Evolutionary conservation across 805 yeast species (phyloP).

Genomic region (Komagataella pastoris): DNA sequence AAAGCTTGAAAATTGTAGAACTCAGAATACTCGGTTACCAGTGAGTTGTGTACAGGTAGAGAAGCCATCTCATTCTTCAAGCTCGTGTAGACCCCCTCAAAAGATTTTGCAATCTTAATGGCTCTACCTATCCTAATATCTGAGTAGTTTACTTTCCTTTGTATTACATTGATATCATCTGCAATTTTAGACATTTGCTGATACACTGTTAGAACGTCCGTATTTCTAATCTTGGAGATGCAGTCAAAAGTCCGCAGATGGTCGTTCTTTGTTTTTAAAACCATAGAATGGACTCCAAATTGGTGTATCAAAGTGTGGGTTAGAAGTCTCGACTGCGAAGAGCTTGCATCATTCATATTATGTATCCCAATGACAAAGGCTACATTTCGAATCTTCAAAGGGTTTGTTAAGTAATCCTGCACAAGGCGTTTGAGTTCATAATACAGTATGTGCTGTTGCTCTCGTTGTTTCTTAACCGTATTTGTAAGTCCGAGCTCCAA

Average conservation of each 20-base stretch:
- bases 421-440: conserved; percentile 51
- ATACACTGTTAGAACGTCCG: background rate
- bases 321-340: background rate
- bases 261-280: background rate
- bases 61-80: background rate
- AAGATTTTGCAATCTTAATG: background rate
- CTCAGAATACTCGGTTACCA: background rate
- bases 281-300: background rate
- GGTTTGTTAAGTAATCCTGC: conserved; percentile 59
- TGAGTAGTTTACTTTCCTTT: background rate
- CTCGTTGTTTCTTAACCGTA: conserved; percentile 8
- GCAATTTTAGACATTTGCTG: background rate
- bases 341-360: background rate
- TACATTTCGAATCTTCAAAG: conserved; percentile 26
- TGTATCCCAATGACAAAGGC: conserved; percentile 20
- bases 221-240: background rate
- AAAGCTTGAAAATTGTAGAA: background rate
- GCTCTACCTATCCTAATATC: background rate
- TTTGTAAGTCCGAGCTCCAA: background rate
- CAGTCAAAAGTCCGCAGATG: background rate
- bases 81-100: background rate
- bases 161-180: background rate
- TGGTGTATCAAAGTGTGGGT: background rate
- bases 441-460: conserved; percentile 12
- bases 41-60: background rate